Evolutionary conservation across 225 moss, liverwort and hornwort species (phyloP), one percentile per base, ranked within the genome.

Genomic region (Takakia lepidozioides): DNA sequence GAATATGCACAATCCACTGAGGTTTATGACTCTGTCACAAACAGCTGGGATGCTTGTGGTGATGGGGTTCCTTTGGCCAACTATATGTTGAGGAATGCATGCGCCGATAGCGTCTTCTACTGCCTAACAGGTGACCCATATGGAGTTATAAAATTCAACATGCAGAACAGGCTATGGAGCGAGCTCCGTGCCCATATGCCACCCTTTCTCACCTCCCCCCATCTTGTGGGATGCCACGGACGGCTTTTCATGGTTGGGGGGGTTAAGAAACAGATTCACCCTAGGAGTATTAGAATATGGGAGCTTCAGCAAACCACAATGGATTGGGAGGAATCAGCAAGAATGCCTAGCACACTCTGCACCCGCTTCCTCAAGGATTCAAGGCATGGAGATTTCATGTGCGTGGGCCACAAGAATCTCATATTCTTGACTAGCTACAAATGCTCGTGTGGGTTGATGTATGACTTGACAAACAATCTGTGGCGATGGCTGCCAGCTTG

Each of bases 401-500:
- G 98, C 56, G 98, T 98, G 48, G 98, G 98, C 54, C 81, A 72
- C 40, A 82, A 91, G 52, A 71, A 91, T 54, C 69, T 98, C 23
- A 87, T 98, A 43, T 98, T 84, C 21, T 71, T 98, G 36, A 91
- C 87, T 19, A 87, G 98, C 63, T 91, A 98, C 64, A 98, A 91
- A 50, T 87, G 91, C 57, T 87, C 87, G 2, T 89, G 84, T 41
- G 87, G 87, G 18, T 70, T 98, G 49, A 70, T 98, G 63, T 98
- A 87, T 40, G 91, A 98, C 74, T 91, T 98, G 59, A 80, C 73
- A 25, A 98, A 81, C 70, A 68, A 82, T 30, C 85, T 85, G 2
- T 98, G 98, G 98, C 75, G 85, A n/a, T 98, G 98, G 88, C 87
- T 91, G 38, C 77, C 98, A 0, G 78, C 75, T 57, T 98, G 98